Conservation (phyloP, 2,329 filamentous ascomycete species). For the Cadophora gregata region DNA sequence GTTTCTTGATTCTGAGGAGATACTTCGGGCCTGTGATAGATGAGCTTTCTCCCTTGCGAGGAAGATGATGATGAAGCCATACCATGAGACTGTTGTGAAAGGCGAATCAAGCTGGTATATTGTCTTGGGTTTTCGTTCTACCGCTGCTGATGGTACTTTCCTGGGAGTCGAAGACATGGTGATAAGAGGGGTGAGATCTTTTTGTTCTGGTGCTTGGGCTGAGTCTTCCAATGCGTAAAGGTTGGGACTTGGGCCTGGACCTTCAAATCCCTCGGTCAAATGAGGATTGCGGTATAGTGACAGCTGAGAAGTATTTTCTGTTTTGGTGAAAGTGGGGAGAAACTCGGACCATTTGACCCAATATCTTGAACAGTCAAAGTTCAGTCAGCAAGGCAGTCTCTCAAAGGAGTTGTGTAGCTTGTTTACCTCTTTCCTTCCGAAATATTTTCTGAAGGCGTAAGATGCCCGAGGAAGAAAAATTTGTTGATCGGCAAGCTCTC, state of each 20-base stretch:
- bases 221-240: background rate
- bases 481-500: background rate
- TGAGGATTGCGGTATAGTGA: background rate
- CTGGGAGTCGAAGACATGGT: constrained; percentile 11
- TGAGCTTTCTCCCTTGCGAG: constrained; percentile 16
- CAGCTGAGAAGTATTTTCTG: background rate
- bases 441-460: background rate
- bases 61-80: constrained; percentile 29
- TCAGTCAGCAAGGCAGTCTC: background rate
- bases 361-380: background rate
- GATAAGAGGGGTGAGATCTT: background rate
- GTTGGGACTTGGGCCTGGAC: background rate
- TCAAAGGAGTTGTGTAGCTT: background rate
- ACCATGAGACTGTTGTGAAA: constrained; percentile 67
- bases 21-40: constrained; percentile 62
- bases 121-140: constrained; percentile 61
- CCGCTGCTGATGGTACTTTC: constrained; percentile 35
- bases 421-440: constrained; percentile 2
- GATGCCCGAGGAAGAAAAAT: background rate
- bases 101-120: constrained; percentile 71
- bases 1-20: constrained; percentile 63
- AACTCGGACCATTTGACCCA: background rate
- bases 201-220: background rate
- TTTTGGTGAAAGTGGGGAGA: background rate
- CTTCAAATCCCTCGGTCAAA: background rate